These are phyloP conservation scores for Fusarium coicis DNA, from an alignment of 2,329 filamentous ascomycete genomes.

Conservation along the genomic window DNA sequence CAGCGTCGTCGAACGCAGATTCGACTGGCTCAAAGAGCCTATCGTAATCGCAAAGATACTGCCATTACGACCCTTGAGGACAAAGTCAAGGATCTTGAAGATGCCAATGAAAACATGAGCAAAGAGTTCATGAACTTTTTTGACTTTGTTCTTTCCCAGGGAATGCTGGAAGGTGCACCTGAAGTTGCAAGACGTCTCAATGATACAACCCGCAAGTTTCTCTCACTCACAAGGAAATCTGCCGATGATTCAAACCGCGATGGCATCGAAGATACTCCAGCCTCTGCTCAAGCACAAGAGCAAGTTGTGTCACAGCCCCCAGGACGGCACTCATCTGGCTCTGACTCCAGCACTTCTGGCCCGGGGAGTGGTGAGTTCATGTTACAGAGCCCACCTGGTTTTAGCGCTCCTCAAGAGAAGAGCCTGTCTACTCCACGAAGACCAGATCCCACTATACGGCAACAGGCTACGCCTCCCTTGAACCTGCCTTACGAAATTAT, in stretches of 20 bases:
- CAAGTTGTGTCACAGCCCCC: not conserved
- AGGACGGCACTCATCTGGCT: conserved; percentile 7
- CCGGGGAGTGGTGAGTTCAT: conserved; percentile 7
- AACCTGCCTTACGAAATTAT: conserved; percentile 59
- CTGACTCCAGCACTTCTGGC: conserved; percentile 9
- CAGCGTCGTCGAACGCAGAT: conserved; percentile 88
- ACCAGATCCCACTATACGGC: conserved; percentile 13
- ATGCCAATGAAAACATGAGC: conserved; percentile 78
- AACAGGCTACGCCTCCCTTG: conserved; percentile 31
- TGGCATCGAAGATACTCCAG: not conserved
- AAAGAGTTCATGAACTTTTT: conserved; percentile 75
- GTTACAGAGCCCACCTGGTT: not conserved
- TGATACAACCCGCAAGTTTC: conserved; percentile 67
- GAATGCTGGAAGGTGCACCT: conserved; percentile 67
- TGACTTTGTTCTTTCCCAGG: conserved; percentile 67
- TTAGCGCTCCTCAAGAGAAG: not conserved
- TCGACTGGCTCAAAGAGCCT: conserved; percentile 84
- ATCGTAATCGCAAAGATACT: conserved; percentile 85
- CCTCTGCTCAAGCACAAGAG: not conserved
- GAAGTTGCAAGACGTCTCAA: conserved; percentile 68
- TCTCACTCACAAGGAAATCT: conserved; percentile 62
- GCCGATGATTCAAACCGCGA: conserved; percentile 46
- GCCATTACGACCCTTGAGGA: conserved; percentile 79
- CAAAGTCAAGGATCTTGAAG: conserved; percentile 75
- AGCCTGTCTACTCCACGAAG: conserved; percentile 22